These are phyloP conservation scores for Penicillium sp. DNA, from an alignment of 2,329 filamentous ascomycete genomes.

Conservation along the genomic window DNA sequence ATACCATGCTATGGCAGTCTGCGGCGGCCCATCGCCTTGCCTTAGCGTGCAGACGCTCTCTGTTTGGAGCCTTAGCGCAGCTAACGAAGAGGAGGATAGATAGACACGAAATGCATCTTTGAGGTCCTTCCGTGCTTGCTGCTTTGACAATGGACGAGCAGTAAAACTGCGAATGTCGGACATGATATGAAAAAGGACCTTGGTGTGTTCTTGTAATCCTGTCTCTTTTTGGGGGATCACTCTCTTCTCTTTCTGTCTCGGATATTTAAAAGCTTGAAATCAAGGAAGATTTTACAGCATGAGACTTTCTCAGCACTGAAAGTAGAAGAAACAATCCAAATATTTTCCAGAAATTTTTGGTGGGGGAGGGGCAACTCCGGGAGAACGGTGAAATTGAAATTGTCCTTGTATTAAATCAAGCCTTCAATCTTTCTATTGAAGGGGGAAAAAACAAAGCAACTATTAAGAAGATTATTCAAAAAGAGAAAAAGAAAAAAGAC, in stretches of 20 bases:
- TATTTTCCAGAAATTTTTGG: neutral
- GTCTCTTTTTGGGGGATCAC: too few species aligned
- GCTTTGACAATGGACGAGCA: conserved; percentile 47
- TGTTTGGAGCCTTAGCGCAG: conserved; percentile 47
- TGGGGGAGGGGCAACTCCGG: conserved; percentile 5
- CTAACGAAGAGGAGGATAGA: conserved; percentile 49
- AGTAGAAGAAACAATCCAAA: neutral
- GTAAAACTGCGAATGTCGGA: conserved; percentile 40
- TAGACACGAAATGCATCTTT: conserved; percentile 54
- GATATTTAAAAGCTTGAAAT: neutral
- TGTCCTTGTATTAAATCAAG: neutral
- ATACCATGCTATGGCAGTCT: conserved; percentile 56
- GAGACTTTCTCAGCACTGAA: neutral
- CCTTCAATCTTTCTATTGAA: neutral
- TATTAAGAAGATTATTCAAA: neutral
- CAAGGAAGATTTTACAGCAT: neutral
- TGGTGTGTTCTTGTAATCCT: too few species aligned
- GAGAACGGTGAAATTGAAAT: neutral
- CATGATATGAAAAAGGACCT: conserved; percentile 21
- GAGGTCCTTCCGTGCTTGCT: conserved; percentile 40
- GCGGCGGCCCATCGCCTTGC: conserved; percentile 34
- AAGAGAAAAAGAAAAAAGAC: too few species aligned
- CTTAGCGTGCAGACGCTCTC: conserved; percentile 48
- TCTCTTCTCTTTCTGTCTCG: neutral
- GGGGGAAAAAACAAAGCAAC: neutral